A percentile compares a stretch with the other conserved stretches of the same genome.
phyloP scores from a whole-genome alignment of 2,329 filamentous ascomycete genomes.

The Leptosphaerulina australis region DNA sequence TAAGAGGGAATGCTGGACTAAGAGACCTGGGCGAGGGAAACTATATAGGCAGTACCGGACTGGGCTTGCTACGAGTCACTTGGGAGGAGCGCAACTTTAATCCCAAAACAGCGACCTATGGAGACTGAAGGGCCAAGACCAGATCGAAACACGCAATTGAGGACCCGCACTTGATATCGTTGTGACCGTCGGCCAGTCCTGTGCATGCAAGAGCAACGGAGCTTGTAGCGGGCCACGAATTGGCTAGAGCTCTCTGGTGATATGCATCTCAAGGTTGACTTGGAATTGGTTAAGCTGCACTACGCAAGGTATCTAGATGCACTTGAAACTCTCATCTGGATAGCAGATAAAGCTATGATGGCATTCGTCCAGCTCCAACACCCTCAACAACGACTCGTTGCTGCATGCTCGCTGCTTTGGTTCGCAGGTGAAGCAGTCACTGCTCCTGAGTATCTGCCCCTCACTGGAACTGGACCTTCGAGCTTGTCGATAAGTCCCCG shows the following conservation, averaged over 20 bases:
- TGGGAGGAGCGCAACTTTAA: constrained; percentile 29
- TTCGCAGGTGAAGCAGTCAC: constrained; percentile 12
- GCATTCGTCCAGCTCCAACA: constrained; percentile 1
- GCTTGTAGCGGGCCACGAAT: constrained; percentile 26
- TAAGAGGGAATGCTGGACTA: constrained; percentile 16
- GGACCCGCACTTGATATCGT: constrained; percentile 23
- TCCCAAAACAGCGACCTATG: constrained; percentile 33
- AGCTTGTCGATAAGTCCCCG: constrained; percentile 18
- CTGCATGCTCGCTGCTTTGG: constrained; percentile 1
- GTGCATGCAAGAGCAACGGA: constrained; percentile 35
- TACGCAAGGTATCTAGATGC: background rate
- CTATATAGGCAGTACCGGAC: constrained; percentile 37
- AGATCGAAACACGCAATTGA: constrained; percentile 25
- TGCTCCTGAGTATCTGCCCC: constrained; percentile 15
- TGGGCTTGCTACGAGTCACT: constrained; percentile 21
- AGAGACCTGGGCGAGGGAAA: constrained; percentile 16
- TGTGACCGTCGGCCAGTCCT: constrained; percentile 26
- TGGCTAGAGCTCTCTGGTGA: constrained; percentile 34
- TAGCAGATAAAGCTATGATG: constrained; percentile 9
- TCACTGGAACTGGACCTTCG: constrained; percentile 8
- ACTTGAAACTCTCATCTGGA: constrained; percentile 10
- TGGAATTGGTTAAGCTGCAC: constrained; percentile 5
- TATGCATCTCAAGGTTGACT: constrained; percentile 13
- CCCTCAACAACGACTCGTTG: constrained; percentile 3
- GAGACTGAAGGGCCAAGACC: constrained; percentile 28